A percentile compares a stretch with the other conserved stretches of the same genome.
These are phyloP conservation scores for Cytospora leucostoma DNA, from an alignment of 2,329 filamentous ascomycete species.

Conservation along the genomic window DNA sequence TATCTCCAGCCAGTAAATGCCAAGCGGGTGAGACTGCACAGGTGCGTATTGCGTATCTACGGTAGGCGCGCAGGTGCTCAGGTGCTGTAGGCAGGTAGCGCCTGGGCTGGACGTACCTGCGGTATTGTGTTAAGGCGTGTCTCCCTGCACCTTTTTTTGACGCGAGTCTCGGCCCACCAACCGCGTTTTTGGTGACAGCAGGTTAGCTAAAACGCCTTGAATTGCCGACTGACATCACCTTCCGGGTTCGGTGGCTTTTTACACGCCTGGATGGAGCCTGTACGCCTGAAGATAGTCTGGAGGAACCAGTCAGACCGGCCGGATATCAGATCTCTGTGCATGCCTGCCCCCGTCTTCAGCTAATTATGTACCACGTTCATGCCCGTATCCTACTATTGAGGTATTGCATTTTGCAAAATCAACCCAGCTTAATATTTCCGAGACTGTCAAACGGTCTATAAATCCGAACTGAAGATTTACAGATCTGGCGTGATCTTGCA, in stretches of 20 bases:
- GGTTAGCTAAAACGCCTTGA: not conserved
- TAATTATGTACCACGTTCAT: no score
- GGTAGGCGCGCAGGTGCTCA: no score
- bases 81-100: no score
- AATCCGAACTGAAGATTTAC: no score
- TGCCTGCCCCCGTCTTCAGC: not conserved
- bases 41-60: no score
- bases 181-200: constrained; percentile 25
- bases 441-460: no score
- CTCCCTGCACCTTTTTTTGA: constrained; percentile 19
- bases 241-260: constrained; percentile 3
- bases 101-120: no score
- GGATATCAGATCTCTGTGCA: not conserved
- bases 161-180: constrained; percentile 14
- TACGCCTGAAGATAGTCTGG: not conserved
- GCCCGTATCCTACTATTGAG: no score
- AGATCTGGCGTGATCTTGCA: not conserved
- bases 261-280: not conserved
- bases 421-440: no score
- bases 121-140: constrained; percentile 11
- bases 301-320: not conserved
- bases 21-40: not conserved
- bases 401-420: no score
- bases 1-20: not conserved
- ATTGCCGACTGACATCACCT: constrained; percentile 7